These are phyloP conservation scores for Penicillium hesseltinei DNA, from an alignment of 2,329 filamentous ascomycete species.

Conservation along the genomic window DNA sequence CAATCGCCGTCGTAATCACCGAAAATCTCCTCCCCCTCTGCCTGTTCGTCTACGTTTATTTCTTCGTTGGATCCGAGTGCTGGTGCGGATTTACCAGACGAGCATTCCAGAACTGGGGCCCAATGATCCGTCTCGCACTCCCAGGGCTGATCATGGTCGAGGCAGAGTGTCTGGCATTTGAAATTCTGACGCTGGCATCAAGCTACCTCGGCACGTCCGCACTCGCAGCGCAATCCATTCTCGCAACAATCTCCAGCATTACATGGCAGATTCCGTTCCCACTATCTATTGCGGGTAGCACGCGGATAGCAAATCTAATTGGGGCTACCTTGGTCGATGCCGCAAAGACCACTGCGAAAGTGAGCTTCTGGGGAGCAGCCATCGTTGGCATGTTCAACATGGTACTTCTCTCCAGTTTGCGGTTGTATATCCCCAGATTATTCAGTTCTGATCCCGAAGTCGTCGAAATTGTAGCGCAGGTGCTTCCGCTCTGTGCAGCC, in stretches of 20 bases:
- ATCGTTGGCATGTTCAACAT: conserved; percentile 79
- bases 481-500: conserved; percentile 77
- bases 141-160: conserved; percentile 92
- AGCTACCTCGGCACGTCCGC: conserved; percentile 75
- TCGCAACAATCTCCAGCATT: conserved; percentile 73
- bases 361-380: conserved; percentile 66
- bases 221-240: conserved; percentile 82
- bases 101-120: conserved; percentile 71
- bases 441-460: conserved; percentile 75
- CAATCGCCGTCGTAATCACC: conserved; percentile 72
- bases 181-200: conserved; percentile 79
- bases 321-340: conserved; percentile 79
- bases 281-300: conserved; percentile 82
- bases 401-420: conserved; percentile 63
- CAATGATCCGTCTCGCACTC: conserved; percentile 83
- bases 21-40: conserved; percentile 71
- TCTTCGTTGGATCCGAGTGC: conserved; percentile 69
- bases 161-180: conserved; percentile 90
- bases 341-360: conserved; percentile 75
- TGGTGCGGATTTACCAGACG: conserved; percentile 76
- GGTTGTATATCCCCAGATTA: conserved; percentile 71
- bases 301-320: conserved; percentile 86
- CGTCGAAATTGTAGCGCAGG: conserved; percentile 63
- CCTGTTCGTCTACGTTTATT: conserved; percentile 72
- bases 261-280: conserved; percentile 93